phyloP scores from a whole-genome alignment of 257 asterid species.

The Euphrasia confusa region DNA sequence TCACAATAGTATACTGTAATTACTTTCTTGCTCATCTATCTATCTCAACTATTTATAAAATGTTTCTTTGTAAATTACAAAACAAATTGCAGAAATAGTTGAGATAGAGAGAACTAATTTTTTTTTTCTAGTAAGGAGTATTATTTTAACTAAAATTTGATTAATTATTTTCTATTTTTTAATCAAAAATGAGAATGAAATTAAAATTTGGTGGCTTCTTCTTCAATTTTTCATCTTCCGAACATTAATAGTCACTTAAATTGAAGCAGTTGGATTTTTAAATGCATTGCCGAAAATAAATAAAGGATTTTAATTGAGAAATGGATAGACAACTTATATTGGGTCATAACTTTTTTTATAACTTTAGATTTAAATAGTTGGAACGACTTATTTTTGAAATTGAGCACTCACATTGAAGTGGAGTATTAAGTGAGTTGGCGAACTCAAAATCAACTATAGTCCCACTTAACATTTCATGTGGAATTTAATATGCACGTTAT shows the following conservation, averaged over 20 bases:
- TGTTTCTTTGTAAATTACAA: no score
- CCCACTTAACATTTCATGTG: slow-evolving; percentile 1
- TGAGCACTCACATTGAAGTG: slow-evolving; percentile 15
- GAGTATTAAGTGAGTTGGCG: neutral
- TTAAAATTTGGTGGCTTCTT: no score
- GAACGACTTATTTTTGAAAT: slow-evolving; percentile 11
- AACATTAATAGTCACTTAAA: neutral
- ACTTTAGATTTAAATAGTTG: slow-evolving; percentile 5
- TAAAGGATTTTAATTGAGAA: neutral
- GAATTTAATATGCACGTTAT: neutral
- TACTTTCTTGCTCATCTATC: no score
- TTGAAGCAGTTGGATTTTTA: neutral
- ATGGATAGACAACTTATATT: slow-evolving; percentile 11
- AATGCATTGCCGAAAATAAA: neutral
- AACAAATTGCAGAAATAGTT: no score
- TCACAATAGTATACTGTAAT: no score
- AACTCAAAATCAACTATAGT: neutral
- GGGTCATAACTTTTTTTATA: slow-evolving; percentile 3
- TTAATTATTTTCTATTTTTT: no score
- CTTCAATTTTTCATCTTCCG: neutral
- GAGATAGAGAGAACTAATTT: no score
- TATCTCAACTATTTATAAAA: no score
- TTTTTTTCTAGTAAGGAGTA: no score
- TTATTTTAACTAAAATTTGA: no score
- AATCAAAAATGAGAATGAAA: no score